Evolutionary conservation across 73 alveolate species (phyloP), one percentile per base, ranked within the genome.

Genomic region (Urostyla sp.): DNA sequence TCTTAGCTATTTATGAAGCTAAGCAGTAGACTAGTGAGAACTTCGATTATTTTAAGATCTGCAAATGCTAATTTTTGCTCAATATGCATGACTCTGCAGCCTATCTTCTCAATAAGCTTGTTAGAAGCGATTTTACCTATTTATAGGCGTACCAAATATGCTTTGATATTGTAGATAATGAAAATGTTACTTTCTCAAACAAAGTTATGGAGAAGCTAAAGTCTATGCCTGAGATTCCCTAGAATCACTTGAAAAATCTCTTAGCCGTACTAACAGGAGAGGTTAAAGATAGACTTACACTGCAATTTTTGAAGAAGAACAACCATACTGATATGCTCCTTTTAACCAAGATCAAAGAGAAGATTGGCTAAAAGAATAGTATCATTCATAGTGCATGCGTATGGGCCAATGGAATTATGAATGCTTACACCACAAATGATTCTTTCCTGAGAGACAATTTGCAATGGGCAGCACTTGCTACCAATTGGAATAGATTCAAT

Each of bases 401-500:
- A 35, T 75, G 92, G 89, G 88, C 92, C 0, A 89, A 87, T 75
- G 91, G 87, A 5, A 60, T 91, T 21, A 83, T 89, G 82, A 81
- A 81, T 21, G 84, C 93, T 11, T 75, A 79, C 30, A 91, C 97
- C 15, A 63, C 95, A 69, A 63, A 85, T 76, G 91, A 90, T 83
- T 43, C 88, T 54, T 88, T 92, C 84, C 77, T 95, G 80, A 87
- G 99, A 91, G 87, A 92, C 81, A 86, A 91, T 80, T 69, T 90
- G 75, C 45, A 88, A 90, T 95, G 96, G 91, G 93, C 92, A 7
- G 90, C 96, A 30, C 82, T 90, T 56, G 98, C 99, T 18, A 94
- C 98, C 24, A 96, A 95, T 66, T 96, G 99, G 99, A 93, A 95
- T 57, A 85, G 98, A 74, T 96, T 96, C 92, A 72, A 89, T 27